phyloP scores from a whole-genome alignment of 495 filamentous ascomycete species.

The Trichoderma asperelloides region DNA sequence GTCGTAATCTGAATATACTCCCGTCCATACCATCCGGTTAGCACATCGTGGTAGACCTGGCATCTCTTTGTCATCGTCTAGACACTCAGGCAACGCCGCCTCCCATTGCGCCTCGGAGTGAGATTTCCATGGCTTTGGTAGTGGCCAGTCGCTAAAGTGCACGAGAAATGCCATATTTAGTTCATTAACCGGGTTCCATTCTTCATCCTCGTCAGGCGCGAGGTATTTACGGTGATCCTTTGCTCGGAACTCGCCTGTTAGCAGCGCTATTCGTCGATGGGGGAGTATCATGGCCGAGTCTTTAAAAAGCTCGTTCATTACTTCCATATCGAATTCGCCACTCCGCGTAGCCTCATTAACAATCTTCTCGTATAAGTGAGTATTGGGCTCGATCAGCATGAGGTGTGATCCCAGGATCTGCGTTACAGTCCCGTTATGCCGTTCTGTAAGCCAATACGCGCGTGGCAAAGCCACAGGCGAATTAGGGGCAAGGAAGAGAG shows the following conservation, averaged over 20 bases:
- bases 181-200: not conserved
- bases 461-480: not conserved
- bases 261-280: not conserved
- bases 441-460: not conserved
- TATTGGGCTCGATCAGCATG: not conserved
- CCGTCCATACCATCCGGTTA: not conserved
- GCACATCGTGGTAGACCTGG: not conserved
- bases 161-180: not conserved
- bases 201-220: not conserved
- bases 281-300: not conserved
- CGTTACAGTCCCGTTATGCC: not conserved
- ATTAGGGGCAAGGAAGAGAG: not conserved
- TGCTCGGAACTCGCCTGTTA: not conserved
- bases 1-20: not conserved
- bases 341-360: not conserved
- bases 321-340: not conserved
- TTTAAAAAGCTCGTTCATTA: not conserved
- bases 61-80: not conserved
- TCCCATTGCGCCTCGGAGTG: not conserved
- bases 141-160: not conserved
- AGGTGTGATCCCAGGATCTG: not conserved
- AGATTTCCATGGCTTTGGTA: not conserved
- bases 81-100: not conserved
- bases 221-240: not conserved
- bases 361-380: not conserved